Conservation (phyloP, 1,139 yeast genomes). For the Geotrichum aggregatum region DNA sequence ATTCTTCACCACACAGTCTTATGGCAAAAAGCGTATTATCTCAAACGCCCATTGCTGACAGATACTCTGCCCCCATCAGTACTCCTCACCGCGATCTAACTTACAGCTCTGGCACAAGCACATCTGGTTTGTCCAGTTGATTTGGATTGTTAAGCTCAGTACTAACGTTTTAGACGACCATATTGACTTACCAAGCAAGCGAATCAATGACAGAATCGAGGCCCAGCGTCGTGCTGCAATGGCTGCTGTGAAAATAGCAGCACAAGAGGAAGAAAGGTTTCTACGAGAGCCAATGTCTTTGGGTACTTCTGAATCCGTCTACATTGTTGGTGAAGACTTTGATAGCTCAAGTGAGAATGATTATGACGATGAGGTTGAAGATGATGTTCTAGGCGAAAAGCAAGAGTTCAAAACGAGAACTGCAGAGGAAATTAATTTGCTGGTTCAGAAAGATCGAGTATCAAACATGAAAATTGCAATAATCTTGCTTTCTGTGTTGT, state of each 20-base stretch:
- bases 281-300: neutral
- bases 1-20: neutral
- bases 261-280: neutral
- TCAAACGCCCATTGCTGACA: slow-evolving; percentile 22
- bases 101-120: neutral
- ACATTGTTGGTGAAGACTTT: slow-evolving; percentile 14
- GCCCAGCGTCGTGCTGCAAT: neutral
- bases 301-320: slow-evolving; percentile 10
- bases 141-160: neutral
- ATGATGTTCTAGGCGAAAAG: neutral
- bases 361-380: neutral
- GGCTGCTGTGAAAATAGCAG: neutral
- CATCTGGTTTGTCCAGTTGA: neutral
- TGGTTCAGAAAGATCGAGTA: neutral
- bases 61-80: slow-evolving; percentile 10
- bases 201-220: slow-evolving; percentile 8
- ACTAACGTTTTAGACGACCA: slow-evolving; percentile 13
- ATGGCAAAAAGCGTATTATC: slow-evolving; percentile 8
- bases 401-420: neutral
- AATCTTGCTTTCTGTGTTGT: slow-evolving; percentile 1
- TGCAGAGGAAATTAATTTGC: no score
- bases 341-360: neutral
- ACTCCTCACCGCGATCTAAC: neutral
- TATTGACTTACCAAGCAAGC: neutral
- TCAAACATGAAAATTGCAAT: neutral